Conservation (phyloP, 305 asterid species). For the Fraxinus sp. region DNA sequence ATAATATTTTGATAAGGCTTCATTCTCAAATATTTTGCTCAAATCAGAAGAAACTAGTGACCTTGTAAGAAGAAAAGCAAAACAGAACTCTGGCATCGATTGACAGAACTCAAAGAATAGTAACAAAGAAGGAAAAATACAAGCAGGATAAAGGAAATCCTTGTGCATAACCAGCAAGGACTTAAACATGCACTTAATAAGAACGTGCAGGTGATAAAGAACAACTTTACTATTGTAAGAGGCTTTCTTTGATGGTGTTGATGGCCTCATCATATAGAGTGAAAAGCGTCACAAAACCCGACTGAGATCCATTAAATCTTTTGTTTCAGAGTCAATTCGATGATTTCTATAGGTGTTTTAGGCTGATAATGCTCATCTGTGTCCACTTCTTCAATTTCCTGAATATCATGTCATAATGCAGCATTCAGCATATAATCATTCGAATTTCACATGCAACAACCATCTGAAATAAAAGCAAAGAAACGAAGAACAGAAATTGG, state of each 20-base stretch:
- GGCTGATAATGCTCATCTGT: constrained; percentile 89
- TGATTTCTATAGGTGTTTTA: constrained; percentile 67
- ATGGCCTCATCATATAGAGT: constrained; percentile 11
- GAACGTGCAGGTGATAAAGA: constrained; percentile 13
- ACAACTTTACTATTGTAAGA: constrained; percentile 15
- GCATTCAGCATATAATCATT: not conserved
- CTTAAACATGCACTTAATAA: not conserved
- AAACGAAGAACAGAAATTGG: not conserved
- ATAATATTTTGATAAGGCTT: no score
- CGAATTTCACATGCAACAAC: not conserved
- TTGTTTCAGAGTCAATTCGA: constrained; percentile 54
- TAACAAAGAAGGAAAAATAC: not conserved
- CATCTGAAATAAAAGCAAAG: not conserved
- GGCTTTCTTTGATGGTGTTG: not conserved
- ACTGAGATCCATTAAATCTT: constrained; percentile 17
- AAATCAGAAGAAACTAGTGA: not conserved
- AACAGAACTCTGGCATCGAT: not conserved
- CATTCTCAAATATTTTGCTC: not conserved
- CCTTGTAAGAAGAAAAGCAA: not conserved
- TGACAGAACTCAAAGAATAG: not conserved
- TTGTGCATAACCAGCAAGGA: not conserved
- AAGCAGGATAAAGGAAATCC: constrained; percentile 29
- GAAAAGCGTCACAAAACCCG: not conserved
- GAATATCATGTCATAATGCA: constrained; percentile 16
- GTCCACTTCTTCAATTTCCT: constrained; percentile 93